Percentiles rank a stretch among this genome's conserved stretches.
These are phyloP conservation scores for Pseudoperonospora humuli DNA, from an alignment of 352 stramenopile genomes.

Conservation along the genomic window DNA sequence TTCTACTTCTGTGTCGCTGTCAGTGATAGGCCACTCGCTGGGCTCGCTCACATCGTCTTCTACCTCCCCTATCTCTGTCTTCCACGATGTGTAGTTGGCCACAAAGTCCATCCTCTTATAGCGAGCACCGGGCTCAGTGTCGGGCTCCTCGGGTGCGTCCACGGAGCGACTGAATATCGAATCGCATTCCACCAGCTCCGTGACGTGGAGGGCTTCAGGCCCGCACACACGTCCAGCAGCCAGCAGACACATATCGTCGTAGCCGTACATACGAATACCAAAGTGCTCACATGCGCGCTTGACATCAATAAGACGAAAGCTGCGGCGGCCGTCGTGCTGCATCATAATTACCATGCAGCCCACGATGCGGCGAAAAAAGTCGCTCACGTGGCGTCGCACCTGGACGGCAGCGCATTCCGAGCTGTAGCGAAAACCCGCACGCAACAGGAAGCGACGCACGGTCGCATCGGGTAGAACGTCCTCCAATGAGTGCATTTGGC, in stretches of 20 bases:
- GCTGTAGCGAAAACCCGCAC: constrained; percentile 52
- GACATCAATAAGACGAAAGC: constrained; percentile 56
- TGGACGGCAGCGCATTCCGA: constrained; percentile 28
- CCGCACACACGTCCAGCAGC: constrained; percentile 13
- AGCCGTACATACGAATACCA: constrained; percentile 70
- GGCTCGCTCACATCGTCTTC: constrained; percentile 39
- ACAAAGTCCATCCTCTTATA: constrained; percentile 63
- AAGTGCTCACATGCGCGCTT: constrained; percentile 52
- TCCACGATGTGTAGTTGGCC: constrained; percentile 41
- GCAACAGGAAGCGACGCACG: constrained; percentile 63
- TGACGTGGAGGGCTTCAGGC: constrained; percentile 48
- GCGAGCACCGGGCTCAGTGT: constrained; percentile 39
- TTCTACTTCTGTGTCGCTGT: constrained; percentile 52
- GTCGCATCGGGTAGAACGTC: constrained; percentile 34
- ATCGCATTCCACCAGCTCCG: constrained; percentile 58
- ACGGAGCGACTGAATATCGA: constrained; percentile 22
- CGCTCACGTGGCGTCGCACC: constrained; percentile 37
- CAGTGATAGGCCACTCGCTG: constrained; percentile 59
- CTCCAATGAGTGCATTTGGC: constrained; percentile 15
- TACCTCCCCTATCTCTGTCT: constrained; percentile 25
- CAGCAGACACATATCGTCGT: constrained; percentile 66
- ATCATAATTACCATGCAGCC: constrained; percentile 41
- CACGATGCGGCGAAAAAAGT: constrained; percentile 54
- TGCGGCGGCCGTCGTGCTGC: constrained; percentile 33
- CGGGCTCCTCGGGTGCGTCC: constrained; percentile 45